phyloP scores from a whole-genome alignment of 2,329 filamentous ascomycete genomes.

The Neofusicoccum laricinum region DNA sequence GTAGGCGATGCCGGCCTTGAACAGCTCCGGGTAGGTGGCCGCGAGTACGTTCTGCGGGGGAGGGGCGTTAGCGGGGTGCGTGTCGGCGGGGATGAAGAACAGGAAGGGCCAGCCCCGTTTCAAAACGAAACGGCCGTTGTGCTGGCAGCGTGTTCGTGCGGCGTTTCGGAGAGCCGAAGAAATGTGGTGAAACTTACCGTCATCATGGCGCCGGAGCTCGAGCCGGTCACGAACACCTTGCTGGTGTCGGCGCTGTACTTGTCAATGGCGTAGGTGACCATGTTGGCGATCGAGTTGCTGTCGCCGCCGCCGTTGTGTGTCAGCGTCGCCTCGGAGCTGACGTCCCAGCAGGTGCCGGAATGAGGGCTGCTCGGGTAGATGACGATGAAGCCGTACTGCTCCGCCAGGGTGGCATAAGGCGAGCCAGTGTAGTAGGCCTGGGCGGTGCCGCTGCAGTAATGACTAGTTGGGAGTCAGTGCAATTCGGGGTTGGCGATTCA shows the following conservation, averaged over 20 bases:
- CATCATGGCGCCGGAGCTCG: slow-evolving; percentile 57
- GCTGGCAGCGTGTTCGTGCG: not conserved
- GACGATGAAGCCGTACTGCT: slow-evolving; percentile 56
- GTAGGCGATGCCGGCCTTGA: slow-evolving; percentile 50
- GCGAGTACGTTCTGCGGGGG: slow-evolving; percentile 43
- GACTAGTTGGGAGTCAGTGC: slow-evolving; percentile 29
- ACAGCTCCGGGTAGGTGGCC: slow-evolving; percentile 53
- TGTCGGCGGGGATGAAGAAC: not conserved
- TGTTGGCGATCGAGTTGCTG: slow-evolving; percentile 56
- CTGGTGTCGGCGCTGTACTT: slow-evolving; percentile 52
- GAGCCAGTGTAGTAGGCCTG: slow-evolving; percentile 49
- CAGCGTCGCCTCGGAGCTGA: slow-evolving; percentile 53
- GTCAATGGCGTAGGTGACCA: slow-evolving; percentile 56
- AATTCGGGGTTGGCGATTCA: no score
- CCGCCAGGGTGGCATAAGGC: slow-evolving; percentile 54
- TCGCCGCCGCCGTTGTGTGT: slow-evolving; percentile 58
- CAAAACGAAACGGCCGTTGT: no score
- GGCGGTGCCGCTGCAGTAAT: slow-evolving; percentile 58
- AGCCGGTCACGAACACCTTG: slow-evolving; percentile 55
- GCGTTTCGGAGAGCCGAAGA: no score
- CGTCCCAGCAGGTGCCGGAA: slow-evolving; percentile 58
- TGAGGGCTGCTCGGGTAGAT: slow-evolving; percentile 57
- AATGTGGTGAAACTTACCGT: slow-evolving; percentile 31
- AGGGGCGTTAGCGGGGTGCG: not conserved
- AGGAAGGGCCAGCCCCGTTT: no score